Evolutionary conservation across 192 early-diverging fungal genomes (phyloP), one percentile per base, ranked within the genome.

Genomic region (Entophlyctis luteolus): DNA sequence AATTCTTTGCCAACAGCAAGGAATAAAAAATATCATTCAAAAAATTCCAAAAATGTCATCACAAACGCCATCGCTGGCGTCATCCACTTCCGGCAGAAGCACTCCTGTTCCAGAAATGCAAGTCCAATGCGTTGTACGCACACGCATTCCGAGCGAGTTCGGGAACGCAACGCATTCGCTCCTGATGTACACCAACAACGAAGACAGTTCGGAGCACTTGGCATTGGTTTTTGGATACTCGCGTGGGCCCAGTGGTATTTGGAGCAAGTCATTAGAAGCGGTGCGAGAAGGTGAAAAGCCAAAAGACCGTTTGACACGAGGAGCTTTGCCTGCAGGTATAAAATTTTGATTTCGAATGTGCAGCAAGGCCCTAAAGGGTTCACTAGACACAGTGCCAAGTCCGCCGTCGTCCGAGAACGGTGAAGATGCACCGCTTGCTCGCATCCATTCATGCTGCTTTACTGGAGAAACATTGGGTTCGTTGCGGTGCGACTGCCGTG

Each of bases 391-490:
- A n/a, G n/a, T n/a, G n/a, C n/a, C n/a, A n/a, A n/a, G n/a, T n/a
- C n/a, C n/a, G n/a, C n/a, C n/a, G n/a, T n/a, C n/a, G n/a, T n/a
- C n/a, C n/a, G n/a, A n/a, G n/a, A n/a, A n/a, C n/a, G n/a, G 14
- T 23, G 25, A 25, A 16, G 25, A 59, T 23, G 53, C 81, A 0
- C 92, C 94, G 25, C 69, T 98, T 36, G 90, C 89, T 12, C 86
- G 96, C 23, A 94, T 98, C 46, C 96, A 98, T 71, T 96, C 94
- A 0, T 94, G 92, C 70, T 98, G 96, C 71, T 96, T 95, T 62
- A 98, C 96, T 0, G 94, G 96, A 46, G 96, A 98, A 70, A 96
- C 92, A 0, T 85, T 96, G 2, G 87, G 90, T 23, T 92, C 90
- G 5, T 84, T 84, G 55, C 84, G 96, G 6, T 98, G 96, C 68